Conservation (phyloP, 1,284 basidiomycete genomes). For the Malassezia sympodialis region DNA sequence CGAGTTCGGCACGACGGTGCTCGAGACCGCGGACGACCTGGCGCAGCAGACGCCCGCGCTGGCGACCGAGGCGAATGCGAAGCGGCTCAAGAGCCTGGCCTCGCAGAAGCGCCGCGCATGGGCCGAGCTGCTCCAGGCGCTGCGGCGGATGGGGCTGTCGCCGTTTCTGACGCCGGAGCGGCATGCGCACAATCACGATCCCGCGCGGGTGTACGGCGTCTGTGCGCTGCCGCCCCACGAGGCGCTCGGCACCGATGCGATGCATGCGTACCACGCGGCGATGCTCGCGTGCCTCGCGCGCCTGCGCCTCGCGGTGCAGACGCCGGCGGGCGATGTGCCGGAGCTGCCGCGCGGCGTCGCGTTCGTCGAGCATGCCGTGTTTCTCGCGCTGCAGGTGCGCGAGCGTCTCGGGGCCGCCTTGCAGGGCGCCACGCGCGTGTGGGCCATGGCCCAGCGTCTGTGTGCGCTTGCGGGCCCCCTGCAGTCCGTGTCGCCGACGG, state of each 20-base stretch:
- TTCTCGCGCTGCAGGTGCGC: constrained; percentile 25
- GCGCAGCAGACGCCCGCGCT: constrained; percentile 36
- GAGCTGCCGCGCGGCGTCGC: constrained; percentile 72
- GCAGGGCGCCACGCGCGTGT: background rate
- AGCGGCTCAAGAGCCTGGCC: constrained; percentile 66
- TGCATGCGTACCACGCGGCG: constrained; percentile 64
- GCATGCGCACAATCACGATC: constrained; percentile 58
- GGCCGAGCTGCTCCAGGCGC: constrained; percentile 78
- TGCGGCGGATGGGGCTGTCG: constrained; percentile 66
- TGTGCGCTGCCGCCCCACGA: constrained; percentile 37
- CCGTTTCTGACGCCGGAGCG: constrained; percentile 55
- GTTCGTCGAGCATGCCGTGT: constrained; percentile 63
- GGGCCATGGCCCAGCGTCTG: constrained; percentile 1
- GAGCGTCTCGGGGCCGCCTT: constrained; percentile 6
- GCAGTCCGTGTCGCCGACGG: background rate
- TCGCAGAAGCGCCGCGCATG: constrained; percentile 78
- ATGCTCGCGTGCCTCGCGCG: constrained; percentile 61
- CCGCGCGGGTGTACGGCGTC: constrained; percentile 59
- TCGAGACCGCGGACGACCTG: constrained; percentile 60
- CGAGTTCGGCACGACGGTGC: constrained; percentile 64
- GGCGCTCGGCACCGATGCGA: constrained; percentile 37
- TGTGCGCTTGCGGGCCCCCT: background rate
- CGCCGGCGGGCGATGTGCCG: constrained; percentile 71
- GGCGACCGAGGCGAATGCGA: constrained; percentile 52
- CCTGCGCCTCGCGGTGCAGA: constrained; percentile 59